phyloP scores from a whole-genome alignment of 345 rosid species.

The Diplotaxis tenuifolia region DNA sequence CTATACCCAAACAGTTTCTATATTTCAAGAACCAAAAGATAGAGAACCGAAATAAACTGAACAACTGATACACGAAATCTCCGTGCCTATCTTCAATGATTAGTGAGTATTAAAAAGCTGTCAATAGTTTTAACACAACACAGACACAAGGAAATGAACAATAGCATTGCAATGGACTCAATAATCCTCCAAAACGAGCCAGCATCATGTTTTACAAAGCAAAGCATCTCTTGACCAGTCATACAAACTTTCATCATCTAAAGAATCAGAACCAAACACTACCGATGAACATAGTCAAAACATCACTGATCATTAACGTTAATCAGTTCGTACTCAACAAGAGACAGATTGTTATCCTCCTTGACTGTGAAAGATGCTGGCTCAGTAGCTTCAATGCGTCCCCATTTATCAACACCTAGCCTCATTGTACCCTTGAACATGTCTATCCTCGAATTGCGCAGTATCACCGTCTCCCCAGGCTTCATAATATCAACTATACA shows the following conservation, averaged over 20 bases:
- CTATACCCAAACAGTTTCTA: too few relatives aligned
- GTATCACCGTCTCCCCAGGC: slow-evolving; percentile 61
- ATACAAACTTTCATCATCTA: slow-evolving; percentile 26
- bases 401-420: slow-evolving; percentile 98
- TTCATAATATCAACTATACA: slow-evolving; percentile 70
- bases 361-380: slow-evolving; percentile 58
- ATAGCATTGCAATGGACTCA: background rate
- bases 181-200: background rate
- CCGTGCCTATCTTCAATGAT: too few relatives aligned
- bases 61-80: too few relatives aligned
- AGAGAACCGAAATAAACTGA: too few relatives aligned
- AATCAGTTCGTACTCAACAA: slow-evolving; percentile 85
- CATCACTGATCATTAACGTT: slow-evolving; percentile 64
- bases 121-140: slow-evolving; percentile 22
- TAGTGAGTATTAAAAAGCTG: background rate
- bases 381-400: slow-evolving; percentile 78
- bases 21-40: too few relatives aligned
- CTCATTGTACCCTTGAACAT: slow-evolving; percentile 99
- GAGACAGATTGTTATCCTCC: slow-evolving; percentile 79
- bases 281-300: slow-evolving; percentile 22
- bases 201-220: background rate
- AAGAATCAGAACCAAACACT: slow-evolving; percentile 35
- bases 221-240: slow-evolving; percentile 20
- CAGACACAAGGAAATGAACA: background rate
- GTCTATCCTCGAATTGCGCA: slow-evolving; percentile 90